phyloP scores from a whole-genome alignment of 805 yeast genomes.

The Candida caryicola region DNA sequence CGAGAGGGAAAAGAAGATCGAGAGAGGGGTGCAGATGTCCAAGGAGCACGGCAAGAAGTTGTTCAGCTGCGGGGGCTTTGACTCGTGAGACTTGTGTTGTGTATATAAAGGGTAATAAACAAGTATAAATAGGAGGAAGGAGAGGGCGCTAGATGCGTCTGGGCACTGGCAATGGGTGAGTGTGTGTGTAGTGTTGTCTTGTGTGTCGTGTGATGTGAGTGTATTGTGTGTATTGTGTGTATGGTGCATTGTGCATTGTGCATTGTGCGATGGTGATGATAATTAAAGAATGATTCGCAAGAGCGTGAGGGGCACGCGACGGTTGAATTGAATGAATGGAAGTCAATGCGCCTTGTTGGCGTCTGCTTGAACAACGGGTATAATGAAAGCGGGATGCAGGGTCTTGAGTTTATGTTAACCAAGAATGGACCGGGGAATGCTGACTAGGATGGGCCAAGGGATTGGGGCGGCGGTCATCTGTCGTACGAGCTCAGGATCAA shows the following conservation, averaged over 20 bases:
- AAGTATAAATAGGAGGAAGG: neutral
- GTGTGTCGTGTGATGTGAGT: no score
- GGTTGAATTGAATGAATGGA: no score
- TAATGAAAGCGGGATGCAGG: neutral
- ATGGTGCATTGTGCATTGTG: no score
- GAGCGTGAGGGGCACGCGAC: no score
- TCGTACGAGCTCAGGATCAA: slow-evolving; percentile 1
- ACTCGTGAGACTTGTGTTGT: slow-evolving; percentile 2
- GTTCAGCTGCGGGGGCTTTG: slow-evolving; percentile 21
- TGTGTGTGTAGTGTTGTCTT: no score
- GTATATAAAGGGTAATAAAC: slow-evolving; percentile 1
- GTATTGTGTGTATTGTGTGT: no score
- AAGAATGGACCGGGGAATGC: slow-evolving; percentile 1
- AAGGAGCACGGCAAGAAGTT: slow-evolving; percentile 18
- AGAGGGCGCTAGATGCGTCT: neutral
- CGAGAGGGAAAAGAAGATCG: slow-evolving; percentile 25
- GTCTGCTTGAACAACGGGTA: slow-evolving; percentile 1
- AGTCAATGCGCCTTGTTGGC: no score
- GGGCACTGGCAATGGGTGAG: no score
- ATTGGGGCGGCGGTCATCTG: no score
- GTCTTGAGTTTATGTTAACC: slow-evolving; percentile 5
- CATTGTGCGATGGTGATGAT: no score
- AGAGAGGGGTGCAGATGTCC: slow-evolving; percentile 20
- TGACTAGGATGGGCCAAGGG: neutral
- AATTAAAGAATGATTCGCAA: no score